Evolutionary conservation across 352 stramenopile genomes (phyloP).

Genomic region (Globisporangium nagaii): DNA sequence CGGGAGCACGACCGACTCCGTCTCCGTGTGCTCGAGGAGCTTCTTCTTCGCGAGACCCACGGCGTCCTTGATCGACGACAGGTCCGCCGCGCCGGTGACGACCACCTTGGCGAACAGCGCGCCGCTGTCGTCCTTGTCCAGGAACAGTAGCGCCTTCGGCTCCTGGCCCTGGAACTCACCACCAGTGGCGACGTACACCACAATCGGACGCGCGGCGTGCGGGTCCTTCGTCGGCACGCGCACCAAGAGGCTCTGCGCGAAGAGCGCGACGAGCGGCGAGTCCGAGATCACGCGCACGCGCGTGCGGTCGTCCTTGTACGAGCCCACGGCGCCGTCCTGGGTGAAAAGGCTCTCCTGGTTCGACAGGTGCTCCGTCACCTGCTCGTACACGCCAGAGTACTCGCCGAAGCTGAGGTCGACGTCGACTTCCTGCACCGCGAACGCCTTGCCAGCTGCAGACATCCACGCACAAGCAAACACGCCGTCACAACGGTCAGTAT

Average conservation of each 20-base stretch:
- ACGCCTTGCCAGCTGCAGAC: constrained; percentile 43
- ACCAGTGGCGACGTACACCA: constrained; percentile 62
- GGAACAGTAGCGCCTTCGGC: constrained; percentile 47
- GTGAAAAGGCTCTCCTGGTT: constrained; percentile 52
- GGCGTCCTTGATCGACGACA: constrained; percentile 47
- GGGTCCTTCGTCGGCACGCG: constrained; percentile 58
- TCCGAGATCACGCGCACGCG: constrained; percentile 78
- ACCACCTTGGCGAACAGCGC: constrained; percentile 67
- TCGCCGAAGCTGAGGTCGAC: constrained; percentile 59
- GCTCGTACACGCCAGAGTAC: constrained; percentile 62
- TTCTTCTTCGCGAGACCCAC: constrained; percentile 72
- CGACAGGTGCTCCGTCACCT: constrained; percentile 70
- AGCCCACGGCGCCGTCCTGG: constrained; percentile 73
- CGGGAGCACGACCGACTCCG: constrained; percentile 48
- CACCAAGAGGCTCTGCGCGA: constrained; percentile 67
- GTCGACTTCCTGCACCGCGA: constrained; percentile 56
- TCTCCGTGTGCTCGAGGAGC: constrained; percentile 46
- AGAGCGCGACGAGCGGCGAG: constrained; percentile 63
- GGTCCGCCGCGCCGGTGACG: constrained; percentile 47
- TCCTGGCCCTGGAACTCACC: constrained; percentile 59
- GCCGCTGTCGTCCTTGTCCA: constrained; percentile 65
- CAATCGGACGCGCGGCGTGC: constrained; percentile 67
- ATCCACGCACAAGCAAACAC: not conserved
- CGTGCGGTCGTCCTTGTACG: constrained; percentile 68
- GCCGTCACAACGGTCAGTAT: not conserved